Percentiles rank a stretch among this genome's conserved stretches.
These are phyloP conservation scores for Geotrichum cucujoidarum DNA, from an alignment of 1,139 yeast species.

Conservation along the genomic window DNA sequence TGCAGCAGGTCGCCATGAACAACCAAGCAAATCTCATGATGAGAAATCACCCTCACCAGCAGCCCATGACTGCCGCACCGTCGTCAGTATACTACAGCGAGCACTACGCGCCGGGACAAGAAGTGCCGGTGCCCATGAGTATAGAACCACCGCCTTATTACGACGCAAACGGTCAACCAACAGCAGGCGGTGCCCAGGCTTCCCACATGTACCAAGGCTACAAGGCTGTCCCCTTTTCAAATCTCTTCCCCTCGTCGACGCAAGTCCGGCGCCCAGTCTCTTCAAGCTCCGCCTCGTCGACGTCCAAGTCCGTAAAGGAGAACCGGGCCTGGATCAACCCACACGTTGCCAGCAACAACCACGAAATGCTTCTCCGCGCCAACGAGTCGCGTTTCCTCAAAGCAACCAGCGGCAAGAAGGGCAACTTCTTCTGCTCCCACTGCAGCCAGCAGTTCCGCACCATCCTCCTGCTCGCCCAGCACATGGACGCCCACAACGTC, in stretches of 20 bases:
- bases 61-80: not conserved
- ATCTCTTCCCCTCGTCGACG: not conserved
- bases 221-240: not conserved
- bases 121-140: not conserved
- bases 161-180: not conserved
- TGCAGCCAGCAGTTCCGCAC: slow-evolving; percentile 43
- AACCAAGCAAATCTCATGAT: too few species aligned
- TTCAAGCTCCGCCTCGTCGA: not conserved
- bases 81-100: not conserved
- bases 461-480: slow-evolving; percentile 43
- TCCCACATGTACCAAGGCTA: not conserved
- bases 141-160: too few species aligned
- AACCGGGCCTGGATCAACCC: slow-evolving; percentile 17
- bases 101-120: not conserved
- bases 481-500: slow-evolving; percentile 44
- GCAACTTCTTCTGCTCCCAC: slow-evolving; percentile 50
- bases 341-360: slow-evolving; percentile 7
- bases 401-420: slow-evolving; percentile 39
- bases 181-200: not conserved
- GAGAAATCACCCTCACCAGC: not conserved
- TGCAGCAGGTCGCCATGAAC: not conserved
- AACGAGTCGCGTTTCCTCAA: slow-evolving; percentile 3
- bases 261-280: not conserved
- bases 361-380: slow-evolving; percentile 9
- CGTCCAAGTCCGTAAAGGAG: not conserved